These are phyloP conservation scores for Antarctomyces pellizariae DNA, from an alignment of 495 filamentous ascomycete genomes.

Conservation along the genomic window DNA sequence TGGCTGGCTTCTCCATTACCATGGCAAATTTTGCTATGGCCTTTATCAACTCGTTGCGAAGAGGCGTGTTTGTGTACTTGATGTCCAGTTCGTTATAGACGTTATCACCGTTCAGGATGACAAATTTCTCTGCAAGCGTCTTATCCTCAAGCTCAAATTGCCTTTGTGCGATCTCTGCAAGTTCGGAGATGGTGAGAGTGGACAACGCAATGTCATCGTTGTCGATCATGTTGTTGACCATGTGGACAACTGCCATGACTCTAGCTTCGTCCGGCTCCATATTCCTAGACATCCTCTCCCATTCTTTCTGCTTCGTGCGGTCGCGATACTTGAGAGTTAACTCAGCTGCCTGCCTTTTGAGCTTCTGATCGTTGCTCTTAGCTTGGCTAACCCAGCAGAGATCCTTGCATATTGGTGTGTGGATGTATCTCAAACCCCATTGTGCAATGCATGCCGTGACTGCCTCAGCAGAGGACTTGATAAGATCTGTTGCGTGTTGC, in stretches of 20 bases:
- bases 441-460: no score
- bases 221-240: slow-evolving; percentile 4
- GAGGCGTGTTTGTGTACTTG: not conserved
- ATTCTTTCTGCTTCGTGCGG: slow-evolving; percentile 2
- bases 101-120: slow-evolving; percentile 6
- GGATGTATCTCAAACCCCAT: no score
- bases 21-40: no score
- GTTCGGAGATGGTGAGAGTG: slow-evolving; percentile 1
- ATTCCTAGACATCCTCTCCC: not conserved
- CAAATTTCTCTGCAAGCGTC: slow-evolving; percentile 6
- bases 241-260: slow-evolving; percentile 5
- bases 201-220: slow-evolving; percentile 5
- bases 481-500: not conserved
- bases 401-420: no score
- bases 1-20: no score
- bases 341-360: slow-evolving; percentile 7
- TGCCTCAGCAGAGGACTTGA: not conserved
- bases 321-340: slow-evolving; percentile 4
- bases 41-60: slow-evolving; percentile 6
- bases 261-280: slow-evolving; percentile 1
- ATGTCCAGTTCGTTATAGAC: slow-evolving; percentile 1
- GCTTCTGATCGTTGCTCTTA: no score
- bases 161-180: slow-evolving; percentile 4
- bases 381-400: no score
- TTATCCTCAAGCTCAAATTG: slow-evolving; percentile 4